Base-by-base conservation (phyloP, 192 early-diverging fungal genomes). In the Pilaira anomala region DNA sequence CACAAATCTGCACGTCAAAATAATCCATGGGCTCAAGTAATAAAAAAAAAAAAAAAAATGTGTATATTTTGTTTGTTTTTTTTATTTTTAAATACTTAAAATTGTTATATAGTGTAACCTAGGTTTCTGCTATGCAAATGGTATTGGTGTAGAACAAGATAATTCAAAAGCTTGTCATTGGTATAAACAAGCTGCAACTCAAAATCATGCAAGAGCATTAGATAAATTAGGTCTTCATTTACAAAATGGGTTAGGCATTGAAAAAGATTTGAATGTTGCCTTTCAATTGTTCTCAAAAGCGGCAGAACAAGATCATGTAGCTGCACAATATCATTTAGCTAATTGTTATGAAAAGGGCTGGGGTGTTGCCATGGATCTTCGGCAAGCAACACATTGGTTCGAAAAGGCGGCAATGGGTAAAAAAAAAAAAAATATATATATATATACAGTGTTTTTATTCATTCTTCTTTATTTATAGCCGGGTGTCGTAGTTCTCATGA, bases 121-220 rank as follows among this genome's bases (percentile, higher is more conserved):
- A 9, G 92, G 87, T 0, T 88, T 81, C 60, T 92, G 90, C 61
- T 83, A 87, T 60, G 83, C 85, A 46, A 88, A 83, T 64, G 92
- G 88, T n/a, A 78, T 90, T 52, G 92, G 92, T 30, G 82, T 88
- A 9, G 71, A 67, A 14, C 62, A 80, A 48, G 75, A 79, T 48
- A 71, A 79, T 62, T 65, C 41, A 22, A 70, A 80, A 36, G 86
- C 86, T 3, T 68, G 85, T 25, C 67, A 78, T 54, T 88, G 78
- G 72, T 88, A 85, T 63, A 59, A 62, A 25, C 50, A 76, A 33
- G 85, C 87, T 12, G 87, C 87, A 36, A 44, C 67, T 7, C 78
- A 85, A 53, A 81, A 82, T 40, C 74, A 88, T 44, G 76, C 83
- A 39, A 78, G 79, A 48, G 82, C 82, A 22, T 74, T 75, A 57